Evolutionary conservation across 768 basidiomycete species (phyloP).

Genomic region (Xerocomus spinulosus): DNA sequence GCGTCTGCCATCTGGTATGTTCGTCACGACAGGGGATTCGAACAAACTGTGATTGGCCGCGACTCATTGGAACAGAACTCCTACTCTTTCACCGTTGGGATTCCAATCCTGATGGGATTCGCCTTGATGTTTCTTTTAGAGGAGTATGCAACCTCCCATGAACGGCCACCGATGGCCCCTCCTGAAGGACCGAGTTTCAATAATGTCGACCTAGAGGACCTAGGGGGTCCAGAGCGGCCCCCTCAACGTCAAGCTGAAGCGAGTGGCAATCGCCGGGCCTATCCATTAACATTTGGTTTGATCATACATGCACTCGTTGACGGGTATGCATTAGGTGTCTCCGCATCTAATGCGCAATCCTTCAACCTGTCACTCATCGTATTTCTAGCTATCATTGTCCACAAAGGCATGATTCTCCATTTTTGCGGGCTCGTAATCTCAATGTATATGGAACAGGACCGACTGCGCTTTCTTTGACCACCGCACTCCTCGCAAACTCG

Average conservation of each 20-base stretch:
- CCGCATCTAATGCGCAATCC: slow-evolving; percentile 42
- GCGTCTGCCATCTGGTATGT: background rate
- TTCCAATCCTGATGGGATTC: slow-evolving; percentile 61
- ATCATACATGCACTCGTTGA: slow-evolving; percentile 88
- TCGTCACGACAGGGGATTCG: slow-evolving; percentile 58
- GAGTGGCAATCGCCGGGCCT: slow-evolving; percentile 40
- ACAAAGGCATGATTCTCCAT: slow-evolving; percentile 61
- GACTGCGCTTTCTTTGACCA: slow-evolving; percentile 84
- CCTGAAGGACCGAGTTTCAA: slow-evolving; percentile 41
- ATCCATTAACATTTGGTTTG: slow-evolving; percentile 79
- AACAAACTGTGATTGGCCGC: slow-evolving; percentile 44
- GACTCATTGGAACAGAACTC: slow-evolving; percentile 31
- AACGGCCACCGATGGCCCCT: slow-evolving; percentile 31
- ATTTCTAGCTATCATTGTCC: slow-evolving; percentile 86
- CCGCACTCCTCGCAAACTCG: slow-evolving; percentile 75
- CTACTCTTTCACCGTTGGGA: slow-evolving; percentile 52
- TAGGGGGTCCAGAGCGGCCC: slow-evolving; percentile 34
- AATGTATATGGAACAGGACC: slow-evolving; percentile 54
- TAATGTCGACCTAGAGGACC: slow-evolving; percentile 57
- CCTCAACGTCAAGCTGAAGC: slow-evolving; percentile 3
- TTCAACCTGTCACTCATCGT: slow-evolving; percentile 71
- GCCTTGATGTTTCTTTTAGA: slow-evolving; percentile 58
- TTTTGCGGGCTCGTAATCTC: slow-evolving; percentile 1
- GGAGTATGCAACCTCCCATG: slow-evolving; percentile 52
- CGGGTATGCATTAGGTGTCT: slow-evolving; percentile 87